Conservation (phyloP, 176 grass and related monocot species). For the Ananas comosus region DNA sequence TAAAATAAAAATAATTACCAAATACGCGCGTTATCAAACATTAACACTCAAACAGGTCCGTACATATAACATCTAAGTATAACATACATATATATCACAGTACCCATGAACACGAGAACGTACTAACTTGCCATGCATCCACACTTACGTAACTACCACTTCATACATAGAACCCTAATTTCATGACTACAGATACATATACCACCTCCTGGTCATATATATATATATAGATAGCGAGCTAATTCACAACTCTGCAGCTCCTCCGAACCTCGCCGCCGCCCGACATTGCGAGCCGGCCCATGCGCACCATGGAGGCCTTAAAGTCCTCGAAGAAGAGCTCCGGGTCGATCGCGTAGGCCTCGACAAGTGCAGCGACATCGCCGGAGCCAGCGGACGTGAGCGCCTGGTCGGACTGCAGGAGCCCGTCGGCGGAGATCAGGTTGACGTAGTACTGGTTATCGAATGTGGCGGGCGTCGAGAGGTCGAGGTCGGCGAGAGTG, state of each 20-base stretch:
- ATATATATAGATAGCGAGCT: not conserved
- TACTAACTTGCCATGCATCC: too few species aligned
- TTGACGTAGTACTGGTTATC: conserved; percentile 98
- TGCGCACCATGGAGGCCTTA: not conserved
- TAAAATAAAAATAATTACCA: too few species aligned
- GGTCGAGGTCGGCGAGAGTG: conserved; percentile 71
- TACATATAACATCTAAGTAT: too few species aligned
- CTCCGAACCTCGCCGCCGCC: not conserved
- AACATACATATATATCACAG: too few species aligned
- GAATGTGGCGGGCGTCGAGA: conserved; percentile 65
- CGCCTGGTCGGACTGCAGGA: conserved; percentile 76
- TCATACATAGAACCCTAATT: too few species aligned
- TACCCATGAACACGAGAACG: too few species aligned
- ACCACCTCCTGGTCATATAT: too few species aligned
- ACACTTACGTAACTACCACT: too few species aligned
- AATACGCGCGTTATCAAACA: too few species aligned
- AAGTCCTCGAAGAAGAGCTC: not conserved
- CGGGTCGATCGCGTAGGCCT: conserved; percentile 26
- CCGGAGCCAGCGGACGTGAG: conserved; percentile 16
- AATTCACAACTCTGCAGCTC: not conserved
- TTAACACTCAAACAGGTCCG: too few species aligned
- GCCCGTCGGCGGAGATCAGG: conserved; percentile 68
- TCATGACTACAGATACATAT: too few species aligned
- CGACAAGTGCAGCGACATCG: conserved; percentile 37
- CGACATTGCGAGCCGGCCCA: not conserved